Conservation (phyloP, 2,329 filamentous ascomycete species). For the Mycosphaerella sp. region DNA sequence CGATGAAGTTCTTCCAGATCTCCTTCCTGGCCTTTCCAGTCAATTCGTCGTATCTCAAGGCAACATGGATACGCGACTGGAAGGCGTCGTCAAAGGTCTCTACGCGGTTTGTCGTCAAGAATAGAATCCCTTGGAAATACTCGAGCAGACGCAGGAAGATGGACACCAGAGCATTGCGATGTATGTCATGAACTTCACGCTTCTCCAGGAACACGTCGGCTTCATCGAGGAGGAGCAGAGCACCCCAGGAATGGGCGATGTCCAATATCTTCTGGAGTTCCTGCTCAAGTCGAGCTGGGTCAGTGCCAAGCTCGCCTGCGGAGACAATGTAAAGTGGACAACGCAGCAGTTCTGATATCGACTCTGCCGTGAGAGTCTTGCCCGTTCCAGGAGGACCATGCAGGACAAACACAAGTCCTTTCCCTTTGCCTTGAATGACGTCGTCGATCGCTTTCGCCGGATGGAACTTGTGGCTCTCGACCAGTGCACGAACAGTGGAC, state of each 20-base stretch:
- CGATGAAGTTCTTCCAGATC: constrained; percentile 80
- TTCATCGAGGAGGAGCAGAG: constrained; percentile 78
- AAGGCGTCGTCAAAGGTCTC: constrained; percentile 88
- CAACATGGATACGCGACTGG: constrained; percentile 80
- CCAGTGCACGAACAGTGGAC: constrained; percentile 66
- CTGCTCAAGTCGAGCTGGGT: constrained; percentile 64
- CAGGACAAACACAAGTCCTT: constrained; percentile 73
- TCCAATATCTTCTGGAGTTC: constrained; percentile 80
- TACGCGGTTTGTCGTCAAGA: constrained; percentile 83
- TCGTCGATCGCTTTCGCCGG: constrained; percentile 75
- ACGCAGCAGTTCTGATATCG: constrained; percentile 74
- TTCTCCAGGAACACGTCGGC: constrained; percentile 80
- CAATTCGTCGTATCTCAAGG: constrained; percentile 71
- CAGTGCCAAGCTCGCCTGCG: constrained; percentile 74
- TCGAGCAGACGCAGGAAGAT: constrained; percentile 83
- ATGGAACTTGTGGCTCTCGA: constrained; percentile 78
- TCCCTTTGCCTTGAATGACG: constrained; percentile 68
- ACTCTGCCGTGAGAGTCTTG: constrained; percentile 82
- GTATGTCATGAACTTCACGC: constrained; percentile 73
- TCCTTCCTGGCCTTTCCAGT: constrained; percentile 64
- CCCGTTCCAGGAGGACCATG: constrained; percentile 83
- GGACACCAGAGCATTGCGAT: constrained; percentile 77
- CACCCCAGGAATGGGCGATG: constrained; percentile 79
- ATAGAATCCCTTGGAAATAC: constrained; percentile 87
- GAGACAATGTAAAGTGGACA: constrained; percentile 79